Evolutionary conservation across 306 rosid species (phyloP), one percentile per base, ranked within the genome.

Genomic region (Pueraria montana): DNA sequence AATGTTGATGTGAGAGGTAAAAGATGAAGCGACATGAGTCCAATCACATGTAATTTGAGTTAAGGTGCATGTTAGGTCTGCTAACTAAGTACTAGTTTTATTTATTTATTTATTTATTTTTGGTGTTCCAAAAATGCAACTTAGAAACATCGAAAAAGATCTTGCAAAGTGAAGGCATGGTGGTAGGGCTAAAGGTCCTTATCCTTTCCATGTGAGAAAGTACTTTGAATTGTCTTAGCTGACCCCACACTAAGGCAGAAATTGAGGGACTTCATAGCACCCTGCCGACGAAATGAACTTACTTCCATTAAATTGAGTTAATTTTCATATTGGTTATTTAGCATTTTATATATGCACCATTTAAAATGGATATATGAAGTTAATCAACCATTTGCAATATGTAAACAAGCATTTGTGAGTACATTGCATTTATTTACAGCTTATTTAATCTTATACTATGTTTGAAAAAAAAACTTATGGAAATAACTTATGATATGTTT

Each of bases 231-330:
- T 78, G 76, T 72, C 49, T 73, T 21, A 74, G 7, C 11, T 74
- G 78, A 45, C 81, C 80, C 78, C 17, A 74, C 17, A 74, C 49
- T 17, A 0, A 18, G 6, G 53, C 80, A n/a, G 38, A 42, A 64
- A 27, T 65, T 66, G 40, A 48, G 45, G n/a, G 26, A 50, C 79
- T 36, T 78, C 66, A 3, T 32, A 3, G 1, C 16, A 74, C 52
- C 24, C 87, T 75, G 80, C 88, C 88, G 85, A 85, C 85, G 62
- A 76, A 76, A 49, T 50, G 12, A 63, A 12, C 1, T 23, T 59
- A 27, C 66, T 59, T 59, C 66, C 32, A 53, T 21, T 55, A 2
- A 12, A 1, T 4, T 7, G 4, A 53, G 26, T 18, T 53, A 53
- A 53, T 53, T 53, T 53, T 7, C 61, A 53, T n/a, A n/a, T 18